Conservation (phyloP, 805 yeast species). For the Kuraishia molischiana region DNA sequence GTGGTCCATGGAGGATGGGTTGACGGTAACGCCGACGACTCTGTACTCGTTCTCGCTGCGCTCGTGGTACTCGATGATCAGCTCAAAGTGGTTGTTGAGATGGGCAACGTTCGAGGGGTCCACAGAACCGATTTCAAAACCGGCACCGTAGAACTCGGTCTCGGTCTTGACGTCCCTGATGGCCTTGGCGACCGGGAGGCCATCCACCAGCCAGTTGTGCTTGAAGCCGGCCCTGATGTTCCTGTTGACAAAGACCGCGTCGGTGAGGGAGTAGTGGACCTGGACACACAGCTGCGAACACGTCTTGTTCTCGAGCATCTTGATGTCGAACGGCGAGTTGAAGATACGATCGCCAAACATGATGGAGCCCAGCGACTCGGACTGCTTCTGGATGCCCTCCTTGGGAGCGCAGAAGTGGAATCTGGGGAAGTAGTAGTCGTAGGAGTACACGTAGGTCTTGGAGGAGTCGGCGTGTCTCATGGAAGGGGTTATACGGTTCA, state of each 20-base stretch:
- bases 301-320: conserved; percentile 61
- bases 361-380: conserved; percentile 87
- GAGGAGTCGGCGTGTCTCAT: conserved; percentile 30
- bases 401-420: conserved; percentile 79
- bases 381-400: conserved; percentile 58
- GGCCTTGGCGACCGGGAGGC: conserved; percentile 79
- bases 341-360: conserved; percentile 93
- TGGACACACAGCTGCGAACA: conserved; percentile 63
- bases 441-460: conserved; percentile 56
- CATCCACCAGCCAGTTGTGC: conserved; percentile 92
- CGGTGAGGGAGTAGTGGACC: conserved; percentile 45
- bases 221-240: conserved; percentile 75
- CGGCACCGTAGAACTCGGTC: conserved; percentile 61
- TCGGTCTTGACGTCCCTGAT: conserved; percentile 49
- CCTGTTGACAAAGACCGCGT: conserved; percentile 66
- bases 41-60: conserved; percentile 60
- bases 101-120: conserved; percentile 45
- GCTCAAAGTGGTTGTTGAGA: conserved; percentile 73
- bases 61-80: conserved; percentile 74
- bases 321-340: conserved; percentile 78
- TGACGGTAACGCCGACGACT: conserved; percentile 84
- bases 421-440: conserved; percentile 74
- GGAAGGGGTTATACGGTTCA: conserved; percentile 86
- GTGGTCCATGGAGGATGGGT: conserved; percentile 45
- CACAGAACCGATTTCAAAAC: conserved; percentile 70